Percentiles rank a stretch among this genome's conserved stretches.
phyloP scores from a whole-genome alignment of 164 flowering plant species.

The Macadamia integrifolia region DNA sequence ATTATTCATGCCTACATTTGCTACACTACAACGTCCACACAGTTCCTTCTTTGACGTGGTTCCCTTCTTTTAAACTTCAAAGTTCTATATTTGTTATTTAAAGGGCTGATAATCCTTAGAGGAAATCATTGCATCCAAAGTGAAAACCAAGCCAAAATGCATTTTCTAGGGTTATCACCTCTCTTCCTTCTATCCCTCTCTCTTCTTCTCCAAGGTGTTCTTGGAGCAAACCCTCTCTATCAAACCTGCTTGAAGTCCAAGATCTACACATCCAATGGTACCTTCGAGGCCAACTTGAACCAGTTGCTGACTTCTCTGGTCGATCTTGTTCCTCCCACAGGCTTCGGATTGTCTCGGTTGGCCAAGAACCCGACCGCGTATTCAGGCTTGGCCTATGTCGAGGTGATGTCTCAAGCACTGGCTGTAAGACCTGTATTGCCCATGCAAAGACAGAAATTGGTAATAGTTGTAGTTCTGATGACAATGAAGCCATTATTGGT shows the following conservation, averaged over 20 bases:
- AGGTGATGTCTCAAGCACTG: slow-evolving; percentile 16
- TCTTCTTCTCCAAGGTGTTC: slow-evolving; percentile 15
- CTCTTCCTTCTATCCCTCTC: slow-evolving; percentile 11
- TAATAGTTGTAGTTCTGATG: slow-evolving; percentile 10
- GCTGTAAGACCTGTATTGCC: slow-evolving; percentile 18
- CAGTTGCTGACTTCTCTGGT: slow-evolving; percentile 4
- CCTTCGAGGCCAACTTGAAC: slow-evolving; percentile 21
- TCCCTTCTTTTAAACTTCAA: too few species aligned
- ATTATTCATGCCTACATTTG: too few species aligned
- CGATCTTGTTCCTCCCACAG: too few species aligned
- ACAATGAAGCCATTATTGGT: slow-evolving; percentile 22
- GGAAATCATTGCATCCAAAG: too few species aligned
- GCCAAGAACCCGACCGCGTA: neutral
- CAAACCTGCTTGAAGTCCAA: slow-evolving; percentile 16
- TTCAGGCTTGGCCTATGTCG: slow-evolving; percentile 9
- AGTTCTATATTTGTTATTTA: too few species aligned
- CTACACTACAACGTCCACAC: too few species aligned
- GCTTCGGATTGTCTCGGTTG: too few species aligned
- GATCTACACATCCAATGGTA: slow-evolving; percentile 11
- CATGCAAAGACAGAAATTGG: slow-evolving; percentile 8
- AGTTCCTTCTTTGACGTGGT: too few species aligned
- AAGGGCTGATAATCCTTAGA: too few species aligned
- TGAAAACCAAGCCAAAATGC: neutral
- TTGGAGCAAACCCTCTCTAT: slow-evolving; percentile 15
- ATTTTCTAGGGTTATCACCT: neutral